Evolutionary conservation across 257 asterid genomes (phyloP).

Genomic region (Haberlea rhodopensis): DNA sequence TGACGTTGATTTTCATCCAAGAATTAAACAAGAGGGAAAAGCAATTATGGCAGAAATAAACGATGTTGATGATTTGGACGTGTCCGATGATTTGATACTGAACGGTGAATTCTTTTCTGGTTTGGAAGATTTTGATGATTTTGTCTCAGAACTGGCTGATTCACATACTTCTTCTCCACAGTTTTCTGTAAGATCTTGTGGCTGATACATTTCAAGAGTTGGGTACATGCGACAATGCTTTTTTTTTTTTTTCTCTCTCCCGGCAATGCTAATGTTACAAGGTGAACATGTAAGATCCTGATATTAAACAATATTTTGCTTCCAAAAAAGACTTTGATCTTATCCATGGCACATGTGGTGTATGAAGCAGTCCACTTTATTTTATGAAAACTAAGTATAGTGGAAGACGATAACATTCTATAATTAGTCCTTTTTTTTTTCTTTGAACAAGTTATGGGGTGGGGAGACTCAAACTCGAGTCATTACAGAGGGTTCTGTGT

Average conservation of each 20-base stretch:
- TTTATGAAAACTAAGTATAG: neutral
- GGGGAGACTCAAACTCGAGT: too few species aligned
- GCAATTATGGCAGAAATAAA: neutral
- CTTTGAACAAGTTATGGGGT: too few species aligned
- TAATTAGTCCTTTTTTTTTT: too few species aligned
- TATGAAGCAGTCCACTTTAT: neutral
- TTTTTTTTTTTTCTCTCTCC: too few species aligned
- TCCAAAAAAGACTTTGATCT: neutral
- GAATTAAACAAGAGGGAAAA: conserved; percentile 26
- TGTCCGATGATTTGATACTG: conserved; percentile 35
- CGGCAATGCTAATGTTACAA: neutral
- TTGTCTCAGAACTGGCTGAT: conserved; percentile 25
- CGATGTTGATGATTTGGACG: conserved; percentile 8
- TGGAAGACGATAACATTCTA: neutral
- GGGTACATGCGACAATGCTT: neutral
- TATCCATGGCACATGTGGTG: neutral
- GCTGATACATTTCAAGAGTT: conserved; percentile 25
- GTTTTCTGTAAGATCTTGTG: conserved; percentile 31
- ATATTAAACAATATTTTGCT: neutral
- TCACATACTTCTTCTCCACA: conserved; percentile 26
- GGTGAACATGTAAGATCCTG: neutral
- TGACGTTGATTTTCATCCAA: conserved; percentile 12
- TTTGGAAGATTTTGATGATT: conserved; percentile 55
- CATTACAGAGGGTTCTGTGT: too few species aligned
- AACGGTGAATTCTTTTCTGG: conserved; percentile 70